Evolutionary conservation across 306 rosid species (phyloP).

Genomic region (Lagenaria siceraria): DNA sequence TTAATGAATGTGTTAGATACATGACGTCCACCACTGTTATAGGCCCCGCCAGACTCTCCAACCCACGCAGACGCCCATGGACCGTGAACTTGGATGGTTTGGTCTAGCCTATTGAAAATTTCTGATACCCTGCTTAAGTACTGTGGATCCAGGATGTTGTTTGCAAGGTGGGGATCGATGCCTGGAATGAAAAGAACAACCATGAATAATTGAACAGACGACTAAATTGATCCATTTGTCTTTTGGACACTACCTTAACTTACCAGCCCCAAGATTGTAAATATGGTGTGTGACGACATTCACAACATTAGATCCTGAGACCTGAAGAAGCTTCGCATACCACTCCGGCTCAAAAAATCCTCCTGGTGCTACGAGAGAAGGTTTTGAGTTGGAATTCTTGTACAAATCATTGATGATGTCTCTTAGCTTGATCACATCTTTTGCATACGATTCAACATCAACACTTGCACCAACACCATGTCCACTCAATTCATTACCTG

Average conservation of each 20-base stretch:
- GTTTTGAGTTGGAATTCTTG: conserved; percentile 28
- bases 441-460: conserved; percentile 55
- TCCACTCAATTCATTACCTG: conserved; percentile 93
- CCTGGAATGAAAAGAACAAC: conserved; percentile 30
- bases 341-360: conserved; percentile 70
- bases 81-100: conserved; percentile 44
- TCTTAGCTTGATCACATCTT: conserved; percentile 64
- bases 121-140: conserved; percentile 37
- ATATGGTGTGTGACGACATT: conserved; percentile 65
- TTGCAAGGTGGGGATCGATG: conserved; percentile 39
- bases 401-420: conserved; percentile 33
- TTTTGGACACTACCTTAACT: background rate
- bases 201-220: conserved; percentile 3
- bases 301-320: conserved; percentile 54
- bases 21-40: conserved; percentile 70
- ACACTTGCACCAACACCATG: conserved; percentile 74
- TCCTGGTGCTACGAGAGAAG: conserved; percentile 87
- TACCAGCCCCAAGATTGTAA: conserved; percentile 90
- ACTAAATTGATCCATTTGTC: background rate
- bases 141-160: conserved; percentile 55
- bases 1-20: conserved; percentile 68
- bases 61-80: conserved; percentile 91
- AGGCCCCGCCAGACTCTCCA: conserved; percentile 98
- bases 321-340: conserved; percentile 62
- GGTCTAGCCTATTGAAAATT: conserved; percentile 33